Conservation (phyloP, 2,329 filamentous ascomycete species). For the Beauveria sp. region DNA sequence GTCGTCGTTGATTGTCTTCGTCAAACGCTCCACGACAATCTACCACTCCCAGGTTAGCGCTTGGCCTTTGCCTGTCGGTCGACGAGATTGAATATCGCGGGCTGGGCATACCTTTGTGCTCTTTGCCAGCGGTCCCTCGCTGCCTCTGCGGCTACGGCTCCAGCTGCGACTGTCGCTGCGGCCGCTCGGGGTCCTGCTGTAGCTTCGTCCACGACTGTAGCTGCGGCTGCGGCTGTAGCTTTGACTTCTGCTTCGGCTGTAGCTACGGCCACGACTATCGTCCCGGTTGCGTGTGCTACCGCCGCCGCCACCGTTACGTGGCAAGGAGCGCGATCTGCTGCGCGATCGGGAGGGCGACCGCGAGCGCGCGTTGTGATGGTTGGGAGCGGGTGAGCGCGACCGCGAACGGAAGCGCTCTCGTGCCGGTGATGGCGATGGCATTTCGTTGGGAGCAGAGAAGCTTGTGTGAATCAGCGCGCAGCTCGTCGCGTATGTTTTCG, state of each 20-base stretch:
- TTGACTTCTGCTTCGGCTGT: conserved; percentile 18
- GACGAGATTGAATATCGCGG: background rate
- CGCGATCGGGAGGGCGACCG: conserved; percentile 22
- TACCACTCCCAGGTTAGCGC: background rate
- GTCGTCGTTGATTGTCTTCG: conserved; percentile 84
- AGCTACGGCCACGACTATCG: conserved; percentile 19
- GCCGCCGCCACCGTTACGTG: background rate
- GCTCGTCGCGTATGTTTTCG: background rate
- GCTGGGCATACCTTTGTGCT: conserved; percentile 45
- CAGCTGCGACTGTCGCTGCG: conserved; percentile 22
- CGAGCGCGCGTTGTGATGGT: conserved; percentile 6
- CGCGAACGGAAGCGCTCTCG: conserved; percentile 25
- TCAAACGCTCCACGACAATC: conserved; percentile 94
- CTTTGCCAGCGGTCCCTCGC: conserved; percentile 28
- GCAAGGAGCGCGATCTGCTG: conserved; percentile 1
- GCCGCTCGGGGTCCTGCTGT: conserved; percentile 21
- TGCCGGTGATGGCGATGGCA: conserved; percentile 20
- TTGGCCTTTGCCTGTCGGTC: background rate
- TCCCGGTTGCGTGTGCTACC: background rate
- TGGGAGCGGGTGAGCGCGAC: conserved; percentile 22
- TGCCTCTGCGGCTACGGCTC: conserved; percentile 24
- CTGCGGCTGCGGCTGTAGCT: conserved; percentile 17
- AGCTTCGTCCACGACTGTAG: conserved; percentile 20
- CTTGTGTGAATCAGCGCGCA: background rate
- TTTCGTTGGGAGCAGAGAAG: background rate